Evolutionary conservation across 495 filamentous ascomycete species (phyloP).

Genomic region (Talaromyces nanjingensis): DNA sequence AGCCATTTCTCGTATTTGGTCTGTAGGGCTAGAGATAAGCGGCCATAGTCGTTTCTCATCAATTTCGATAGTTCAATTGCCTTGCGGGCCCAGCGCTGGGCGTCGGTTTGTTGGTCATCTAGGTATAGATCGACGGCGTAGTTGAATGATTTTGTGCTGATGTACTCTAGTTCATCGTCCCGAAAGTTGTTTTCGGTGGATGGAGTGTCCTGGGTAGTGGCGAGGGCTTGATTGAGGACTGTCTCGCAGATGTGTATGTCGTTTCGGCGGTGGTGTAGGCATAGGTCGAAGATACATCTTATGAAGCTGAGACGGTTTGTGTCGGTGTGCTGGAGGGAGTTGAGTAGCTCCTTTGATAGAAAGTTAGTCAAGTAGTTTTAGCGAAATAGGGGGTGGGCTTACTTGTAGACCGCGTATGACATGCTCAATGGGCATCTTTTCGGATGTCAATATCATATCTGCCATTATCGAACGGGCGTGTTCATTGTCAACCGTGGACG

Average conservation of each 20-base stretch:
- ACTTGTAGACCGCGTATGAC: conserved; percentile 39
- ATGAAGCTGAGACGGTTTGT: conserved; percentile 52
- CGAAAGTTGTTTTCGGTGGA: conserved; percentile 44
- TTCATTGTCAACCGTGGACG: background rate
- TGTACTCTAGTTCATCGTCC: conserved; percentile 66
- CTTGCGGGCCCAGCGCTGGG: conserved; percentile 57
- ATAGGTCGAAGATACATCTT: conserved; percentile 61
- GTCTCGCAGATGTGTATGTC: conserved; percentile 32
- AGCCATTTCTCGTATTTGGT: conserved; percentile 27
- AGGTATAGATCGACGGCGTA: conserved; percentile 66
- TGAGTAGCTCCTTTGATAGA: conserved; percentile 12
- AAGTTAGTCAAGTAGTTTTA: background rate
- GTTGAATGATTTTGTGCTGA: conserved; percentile 70
- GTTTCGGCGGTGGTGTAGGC: conserved; percentile 31
- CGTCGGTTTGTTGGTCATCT: conserved; percentile 44
- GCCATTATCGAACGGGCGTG: background rate
- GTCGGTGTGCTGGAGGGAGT: conserved; percentile 12
- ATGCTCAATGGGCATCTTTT: conserved; percentile 28
- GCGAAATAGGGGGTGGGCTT: background rate
- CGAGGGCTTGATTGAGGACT: conserved; percentile 25
- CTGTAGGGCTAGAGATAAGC: conserved; percentile 46
- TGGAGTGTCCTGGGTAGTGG: background rate
- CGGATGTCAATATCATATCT: background rate
- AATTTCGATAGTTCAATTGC: conserved; percentile 57
- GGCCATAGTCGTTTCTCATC: conserved; percentile 30